A percentile compares a stretch with the other conserved stretches of the same genome.
phyloP scores from a whole-genome alignment of 2,329 filamentous ascomycete genomes.

The Hyphodiscus sp. region DNA sequence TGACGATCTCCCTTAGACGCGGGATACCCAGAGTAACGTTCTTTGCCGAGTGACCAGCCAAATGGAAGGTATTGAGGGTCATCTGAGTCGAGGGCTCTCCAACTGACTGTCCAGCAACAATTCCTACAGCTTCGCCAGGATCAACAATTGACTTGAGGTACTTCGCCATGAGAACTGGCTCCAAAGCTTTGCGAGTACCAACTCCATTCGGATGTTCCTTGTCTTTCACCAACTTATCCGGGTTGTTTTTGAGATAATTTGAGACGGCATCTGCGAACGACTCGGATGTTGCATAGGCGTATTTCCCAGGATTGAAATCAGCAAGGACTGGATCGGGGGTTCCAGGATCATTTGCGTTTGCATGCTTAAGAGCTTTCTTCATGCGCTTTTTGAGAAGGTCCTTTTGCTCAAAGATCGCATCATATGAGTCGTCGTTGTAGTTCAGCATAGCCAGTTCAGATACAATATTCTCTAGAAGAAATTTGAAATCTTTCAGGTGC shows the following conservation, averaged over 20 bases:
- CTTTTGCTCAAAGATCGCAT: constrained; percentile 56
- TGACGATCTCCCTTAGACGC: constrained; percentile 91
- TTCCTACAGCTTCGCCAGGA: constrained; percentile 91
- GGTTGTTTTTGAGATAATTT: constrained; percentile 74
- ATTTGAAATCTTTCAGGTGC: constrained; percentile 84
- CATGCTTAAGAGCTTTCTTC: constrained; percentile 74
- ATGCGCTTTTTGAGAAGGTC: constrained; percentile 59
- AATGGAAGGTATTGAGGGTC: constrained; percentile 99
- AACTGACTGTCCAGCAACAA: constrained; percentile 92
- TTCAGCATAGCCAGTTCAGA: constrained; percentile 74
- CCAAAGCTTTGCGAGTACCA: constrained; percentile 39
- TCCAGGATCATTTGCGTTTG: constrained; percentile 48
- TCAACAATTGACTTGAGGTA: constrained; percentile 90
- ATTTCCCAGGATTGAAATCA: constrained; percentile 66
- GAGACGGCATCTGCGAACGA: constrained; percentile 68
- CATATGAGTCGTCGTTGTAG: constrained; percentile 51
- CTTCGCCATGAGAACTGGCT: constrained; percentile 81
- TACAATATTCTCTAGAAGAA: constrained; percentile 77
- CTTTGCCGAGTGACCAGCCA: constrained; percentile 95
- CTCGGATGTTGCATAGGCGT: constrained; percentile 84
- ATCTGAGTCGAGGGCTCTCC: constrained; percentile 98
- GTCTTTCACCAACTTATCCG: constrained; percentile 51
- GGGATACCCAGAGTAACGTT: constrained; percentile 99
- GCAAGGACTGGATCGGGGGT: constrained; percentile 65
- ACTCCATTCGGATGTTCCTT: constrained; percentile 33